Evolutionary conservation across 495 filamentous ascomycete species (phyloP).

Genomic region (Penicillium soppii): DNA sequence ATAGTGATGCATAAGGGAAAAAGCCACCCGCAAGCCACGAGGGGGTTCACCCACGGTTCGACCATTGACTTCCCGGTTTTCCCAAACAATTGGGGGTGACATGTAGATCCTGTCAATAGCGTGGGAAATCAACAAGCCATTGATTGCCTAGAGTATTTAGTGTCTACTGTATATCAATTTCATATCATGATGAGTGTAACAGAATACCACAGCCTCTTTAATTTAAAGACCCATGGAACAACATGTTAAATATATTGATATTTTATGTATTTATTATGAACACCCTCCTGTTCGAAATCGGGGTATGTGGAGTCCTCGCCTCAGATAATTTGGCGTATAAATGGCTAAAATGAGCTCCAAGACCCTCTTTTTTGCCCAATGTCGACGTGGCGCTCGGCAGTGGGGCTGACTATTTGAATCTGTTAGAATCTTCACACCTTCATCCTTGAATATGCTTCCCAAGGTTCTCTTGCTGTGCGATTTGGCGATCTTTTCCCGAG

Average conservation of each 20-base stretch:
- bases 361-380: neutral
- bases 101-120: constrained; percentile 2
- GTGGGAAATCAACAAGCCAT: neutral
- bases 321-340: neutral
- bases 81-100: neutral
- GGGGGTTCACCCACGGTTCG: neutral
- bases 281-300: neutral
- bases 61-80: neutral
- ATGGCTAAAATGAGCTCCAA: no score
- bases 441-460: no score
- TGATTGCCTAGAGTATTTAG: neutral
- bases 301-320: neutral
- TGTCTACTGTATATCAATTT: no score
- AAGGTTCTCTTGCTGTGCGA: no score
- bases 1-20: neutral
- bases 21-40: constrained; percentile 2
- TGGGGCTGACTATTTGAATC: neutral
- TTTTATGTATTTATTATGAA: no score
- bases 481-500: no score
- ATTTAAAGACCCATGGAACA: no score
- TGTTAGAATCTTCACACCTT: neutral
- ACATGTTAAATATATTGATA: no score
- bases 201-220: no score
- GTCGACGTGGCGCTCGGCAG: neutral
- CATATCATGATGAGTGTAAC: no score